Evolutionary conservation across 768 basidiomycete species (phyloP).

Genomic region (Polyporus arcularius): DNA sequence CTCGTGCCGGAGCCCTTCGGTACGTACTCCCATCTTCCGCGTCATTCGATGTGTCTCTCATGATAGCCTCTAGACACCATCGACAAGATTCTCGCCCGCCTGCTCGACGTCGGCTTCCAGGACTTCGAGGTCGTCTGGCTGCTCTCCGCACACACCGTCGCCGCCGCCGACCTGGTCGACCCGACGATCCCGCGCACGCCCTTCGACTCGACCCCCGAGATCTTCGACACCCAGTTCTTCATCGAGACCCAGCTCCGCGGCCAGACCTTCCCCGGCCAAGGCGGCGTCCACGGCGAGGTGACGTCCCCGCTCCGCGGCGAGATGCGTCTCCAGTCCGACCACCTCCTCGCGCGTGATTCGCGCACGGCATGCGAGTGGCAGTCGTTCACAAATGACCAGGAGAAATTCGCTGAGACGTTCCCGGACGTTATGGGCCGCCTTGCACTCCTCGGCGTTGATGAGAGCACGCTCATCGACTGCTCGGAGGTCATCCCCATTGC

Average conservation of each 20-base stretch:
- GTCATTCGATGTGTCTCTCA: too few relatives aligned
- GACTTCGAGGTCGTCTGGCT: constrained; percentile 38
- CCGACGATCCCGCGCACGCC: constrained; percentile 36
- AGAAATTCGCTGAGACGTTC: constrained; percentile 23
- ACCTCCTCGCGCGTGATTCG: constrained; percentile 29
- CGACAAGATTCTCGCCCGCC: constrained; percentile 29
- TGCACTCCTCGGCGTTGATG: constrained; percentile 25
- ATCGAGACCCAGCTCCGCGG: constrained; percentile 46
- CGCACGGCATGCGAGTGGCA: constrained; percentile 34
- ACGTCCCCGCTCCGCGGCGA: constrained; percentile 31
- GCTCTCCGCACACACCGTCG: constrained; percentile 31
- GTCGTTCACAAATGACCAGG: constrained; percentile 25
- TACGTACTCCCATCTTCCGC: background rate
- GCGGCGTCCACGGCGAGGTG: constrained; percentile 26
- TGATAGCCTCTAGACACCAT: constrained; percentile 17
- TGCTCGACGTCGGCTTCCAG: constrained; percentile 37
- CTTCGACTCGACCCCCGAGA: constrained; percentile 47
- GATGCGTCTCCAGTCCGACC: constrained; percentile 35
- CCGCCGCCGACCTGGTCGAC: constrained; percentile 24
- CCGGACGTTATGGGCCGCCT: constrained; percentile 27
- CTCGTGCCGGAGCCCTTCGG: constrained; percentile 22
- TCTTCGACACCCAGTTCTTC: constrained; percentile 49
- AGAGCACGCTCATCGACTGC: constrained; percentile 2
- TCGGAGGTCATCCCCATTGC: constrained; percentile 3
- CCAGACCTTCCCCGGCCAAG: constrained; percentile 39